Percentiles rank a stretch among this genome's conserved stretches.
phyloP scores from a whole-genome alignment of 2,329 filamentous ascomycete species.

The Curvularia eragrostidis region DNA sequence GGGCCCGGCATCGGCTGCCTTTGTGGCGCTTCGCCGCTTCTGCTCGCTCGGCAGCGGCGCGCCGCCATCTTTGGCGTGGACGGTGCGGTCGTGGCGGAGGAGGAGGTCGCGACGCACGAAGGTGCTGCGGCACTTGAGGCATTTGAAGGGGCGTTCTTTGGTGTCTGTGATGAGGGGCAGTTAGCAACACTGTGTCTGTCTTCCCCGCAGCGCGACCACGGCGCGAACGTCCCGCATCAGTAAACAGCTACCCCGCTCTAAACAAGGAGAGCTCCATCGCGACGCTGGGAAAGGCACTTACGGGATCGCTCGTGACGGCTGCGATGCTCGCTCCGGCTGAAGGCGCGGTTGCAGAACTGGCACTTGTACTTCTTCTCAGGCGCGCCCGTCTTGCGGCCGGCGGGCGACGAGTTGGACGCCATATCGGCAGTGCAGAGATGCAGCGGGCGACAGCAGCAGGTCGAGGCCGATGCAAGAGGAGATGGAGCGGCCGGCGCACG shows the following conservation, averaged over 20 bases:
- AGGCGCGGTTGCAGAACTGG: conserved; percentile 97
- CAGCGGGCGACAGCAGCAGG: conserved; percentile 4
- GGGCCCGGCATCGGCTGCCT: conserved; percentile 61
- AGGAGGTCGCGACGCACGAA: conserved; percentile 97
- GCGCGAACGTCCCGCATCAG: conserved; percentile 45
- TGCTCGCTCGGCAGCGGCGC: conserved; percentile 92
- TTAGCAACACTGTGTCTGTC: conserved; percentile 40
- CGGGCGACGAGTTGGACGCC: conserved; percentile 70
- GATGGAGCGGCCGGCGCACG: conserved; percentile 44
- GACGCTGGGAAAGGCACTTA: conserved; percentile 65
- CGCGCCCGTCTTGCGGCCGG: conserved; percentile 74
- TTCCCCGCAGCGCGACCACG: conserved; percentile 46
- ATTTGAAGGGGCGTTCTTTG: conserved; percentile 98
- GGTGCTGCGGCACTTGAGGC: conserved; percentile 96
- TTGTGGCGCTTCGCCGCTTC: conserved; percentile 79
- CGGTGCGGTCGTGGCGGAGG: conserved; percentile 94
- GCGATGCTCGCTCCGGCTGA: conserved; percentile 95
- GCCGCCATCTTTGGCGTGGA: conserved; percentile 97
- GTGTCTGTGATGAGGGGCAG: conserved; percentile 71
- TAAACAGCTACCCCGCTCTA: conserved; percentile 40
- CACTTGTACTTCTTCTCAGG: conserved; percentile 99
- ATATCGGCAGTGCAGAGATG: conserved; percentile 56
- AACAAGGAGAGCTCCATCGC: conserved; percentile 35
- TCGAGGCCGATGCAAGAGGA: conserved; percentile 22
- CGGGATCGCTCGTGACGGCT: conserved; percentile 97